phyloP scores from a whole-genome alignment of 2,329 filamentous ascomycete genomes.

The Nectriaceae sp. region DNA sequence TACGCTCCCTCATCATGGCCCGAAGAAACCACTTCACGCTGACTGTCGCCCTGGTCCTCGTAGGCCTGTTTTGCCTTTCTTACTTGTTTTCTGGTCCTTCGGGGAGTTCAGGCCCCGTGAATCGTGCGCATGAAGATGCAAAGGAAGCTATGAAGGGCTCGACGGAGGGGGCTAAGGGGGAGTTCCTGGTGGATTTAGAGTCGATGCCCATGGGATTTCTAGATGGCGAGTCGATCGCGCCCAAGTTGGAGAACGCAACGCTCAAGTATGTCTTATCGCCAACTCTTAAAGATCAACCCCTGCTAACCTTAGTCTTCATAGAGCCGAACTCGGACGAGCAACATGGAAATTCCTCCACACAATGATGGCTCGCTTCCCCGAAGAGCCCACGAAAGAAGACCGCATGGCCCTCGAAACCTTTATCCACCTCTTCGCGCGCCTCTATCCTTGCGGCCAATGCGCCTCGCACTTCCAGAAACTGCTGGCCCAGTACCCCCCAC shows the following conservation, averaged over 20 bases:
- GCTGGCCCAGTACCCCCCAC: slow-evolving; percentile 63
- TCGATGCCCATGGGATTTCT: slow-evolving; percentile 53
- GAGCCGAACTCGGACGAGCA: slow-evolving; percentile 66
- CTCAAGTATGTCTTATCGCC: slow-evolving; percentile 59
- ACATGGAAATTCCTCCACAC: slow-evolving; percentile 73
- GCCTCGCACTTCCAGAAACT: slow-evolving; percentile 67
- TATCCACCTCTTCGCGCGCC: slow-evolving; percentile 66
- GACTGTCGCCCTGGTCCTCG: slow-evolving; percentile 55
- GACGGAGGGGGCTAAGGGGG: slow-evolving; percentile 23
- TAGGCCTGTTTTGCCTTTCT: slow-evolving; percentile 58
- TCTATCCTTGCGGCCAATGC: slow-evolving; percentile 73
- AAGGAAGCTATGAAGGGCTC: slow-evolving; percentile 26
- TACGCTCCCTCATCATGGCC: slow-evolving; percentile 44
- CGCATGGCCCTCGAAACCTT: slow-evolving; percentile 64
- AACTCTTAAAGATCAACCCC: not conserved
- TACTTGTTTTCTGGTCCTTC: slow-evolving; percentile 57
- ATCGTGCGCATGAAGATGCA: slow-evolving; percentile 8
- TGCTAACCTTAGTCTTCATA: slow-evolving; percentile 30
- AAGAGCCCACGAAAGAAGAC: slow-evolving; percentile 63
- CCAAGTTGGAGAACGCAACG: slow-evolving; percentile 81
- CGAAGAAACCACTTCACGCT: slow-evolving; percentile 55
- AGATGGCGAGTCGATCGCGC: slow-evolving; percentile 71
- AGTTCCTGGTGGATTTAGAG: slow-evolving; percentile 42
- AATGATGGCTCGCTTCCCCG: slow-evolving; percentile 70
- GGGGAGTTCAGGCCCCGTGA: slow-evolving; percentile 19